Base-by-base conservation (phyloP, 1,284 basidiomycete species). In the Volvariella surrecta region DNA sequence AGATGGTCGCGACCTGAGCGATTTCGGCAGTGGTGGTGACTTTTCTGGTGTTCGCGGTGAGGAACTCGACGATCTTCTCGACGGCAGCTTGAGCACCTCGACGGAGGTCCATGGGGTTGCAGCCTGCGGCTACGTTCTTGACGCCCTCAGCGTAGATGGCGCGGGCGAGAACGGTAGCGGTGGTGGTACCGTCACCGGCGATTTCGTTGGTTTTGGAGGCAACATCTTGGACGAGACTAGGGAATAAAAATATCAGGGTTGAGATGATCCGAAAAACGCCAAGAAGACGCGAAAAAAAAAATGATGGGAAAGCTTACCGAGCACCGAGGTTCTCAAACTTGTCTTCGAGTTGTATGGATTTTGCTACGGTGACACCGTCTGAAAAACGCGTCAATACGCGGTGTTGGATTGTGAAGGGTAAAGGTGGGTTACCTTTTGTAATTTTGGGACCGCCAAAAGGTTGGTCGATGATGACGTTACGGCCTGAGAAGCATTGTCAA, bases 241-340 rank as follows among this genome's bases (percentile, higher is more conserved):
- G 40, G 11, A 28, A 11, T 6, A 28, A 11, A 28, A 28, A 28
- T 6, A 28, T 28, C 6, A 28, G 11, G 24, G 24, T 28, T n/a
- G 11, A 28, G 24, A 6, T 28, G 24, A 28, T 28, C 24, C 24
- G 24, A 11, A 28, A 28, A 28, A 11, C 24, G 24, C 24, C 24
- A 28, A 28, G 24, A 28, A 28, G 24, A 39, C 21, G 44, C 17
- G 8, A 8, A 39, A 11, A 16, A 17, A 4, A 4, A 20, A 19
- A 41, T 15, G 20, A 35, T 19, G 24, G 16, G 48, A 16, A 38
- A 16, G 58, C 83, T 57, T 68, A 92, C 86, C 92, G 86, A 60
- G 95, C 94, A 64, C 95, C 93, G 47, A 98, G 84, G 75, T 98
- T 98, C 76, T 99, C 92, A 57, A 98, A 97, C 71, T 94, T 96